Conservation (phyloP, 495 filamentous ascomycete species). For the Penicillium malachiteum region DNA sequence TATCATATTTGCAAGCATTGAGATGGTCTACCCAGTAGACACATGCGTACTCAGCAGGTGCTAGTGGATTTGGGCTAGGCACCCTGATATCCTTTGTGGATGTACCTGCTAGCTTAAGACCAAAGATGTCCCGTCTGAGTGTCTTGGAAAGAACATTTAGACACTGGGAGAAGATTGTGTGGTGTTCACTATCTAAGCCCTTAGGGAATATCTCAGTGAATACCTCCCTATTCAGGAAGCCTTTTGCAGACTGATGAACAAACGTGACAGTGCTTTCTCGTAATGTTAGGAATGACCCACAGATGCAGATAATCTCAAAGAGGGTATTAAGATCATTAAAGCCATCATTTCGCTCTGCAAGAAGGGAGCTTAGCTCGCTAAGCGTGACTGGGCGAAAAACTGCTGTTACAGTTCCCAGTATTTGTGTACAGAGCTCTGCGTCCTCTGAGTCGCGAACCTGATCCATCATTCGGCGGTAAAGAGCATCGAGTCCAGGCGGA, state of each 20-base stretch:
- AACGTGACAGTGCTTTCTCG: conserved; percentile 28
- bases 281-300: conserved; percentile 22
- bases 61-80: conserved; percentile 15
- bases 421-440: conserved; percentile 7
- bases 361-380: conserved; percentile 19
- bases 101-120: conserved; percentile 7
- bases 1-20: neutral
- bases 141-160: conserved; percentile 18
- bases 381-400: conserved; percentile 31
- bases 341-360: conserved; percentile 9
- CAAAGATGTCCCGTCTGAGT: conserved; percentile 21
- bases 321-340: neutral
- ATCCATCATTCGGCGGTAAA: conserved; percentile 19
- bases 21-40: conserved; percentile 44
- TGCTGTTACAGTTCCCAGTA: conserved; percentile 15
- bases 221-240: conserved; percentile 26
- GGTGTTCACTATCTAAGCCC: too few species aligned
- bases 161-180: conserved; percentile 28
- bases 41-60: conserved; percentile 30
- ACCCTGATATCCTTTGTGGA: neutral
- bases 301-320: conserved; percentile 12
- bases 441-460: conserved; percentile 6
- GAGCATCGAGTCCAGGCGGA: conserved; percentile 14
- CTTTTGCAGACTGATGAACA: conserved; percentile 48
- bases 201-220: conserved; percentile 9